Conservation (phyloP, 1,284 basidiomycete species). For the Ganoderma resinaceum region DNA sequence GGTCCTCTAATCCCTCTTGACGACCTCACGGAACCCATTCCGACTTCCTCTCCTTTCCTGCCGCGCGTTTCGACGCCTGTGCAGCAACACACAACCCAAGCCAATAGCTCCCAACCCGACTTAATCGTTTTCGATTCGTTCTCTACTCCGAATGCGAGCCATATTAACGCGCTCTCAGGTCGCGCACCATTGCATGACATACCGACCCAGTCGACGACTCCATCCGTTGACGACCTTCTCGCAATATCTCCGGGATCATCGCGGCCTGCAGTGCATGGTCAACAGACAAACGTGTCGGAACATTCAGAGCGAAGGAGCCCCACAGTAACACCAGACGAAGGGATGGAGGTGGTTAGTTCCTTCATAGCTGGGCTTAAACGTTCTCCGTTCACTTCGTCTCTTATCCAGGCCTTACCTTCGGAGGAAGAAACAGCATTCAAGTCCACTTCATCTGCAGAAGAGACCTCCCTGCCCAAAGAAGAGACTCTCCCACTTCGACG, state of each 20-base stretch:
- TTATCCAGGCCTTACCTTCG: neutral
- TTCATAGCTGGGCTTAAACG: slow-evolving; percentile 15
- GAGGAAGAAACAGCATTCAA: neutral
- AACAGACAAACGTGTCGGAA: neutral
- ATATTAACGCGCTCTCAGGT: slow-evolving; percentile 17
- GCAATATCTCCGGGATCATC: slow-evolving; percentile 43
- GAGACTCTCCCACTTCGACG: slow-evolving; percentile 27
- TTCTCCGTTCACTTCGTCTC: slow-evolving; percentile 2
- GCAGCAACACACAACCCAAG: slow-evolving; percentile 4
- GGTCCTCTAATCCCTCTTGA: slow-evolving; percentile 18
- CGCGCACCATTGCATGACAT: neutral
- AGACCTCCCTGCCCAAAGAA: neutral
- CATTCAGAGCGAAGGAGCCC: neutral
- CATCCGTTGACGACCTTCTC: slow-evolving; percentile 50
- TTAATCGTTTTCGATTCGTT: slow-evolving; percentile 53
- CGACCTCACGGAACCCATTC: slow-evolving; percentile 9
- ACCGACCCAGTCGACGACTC: neutral
- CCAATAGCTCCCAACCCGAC: slow-evolving; percentile 36
- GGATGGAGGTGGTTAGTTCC: slow-evolving; percentile 29
- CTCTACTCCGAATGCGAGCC: slow-evolving; percentile 31
- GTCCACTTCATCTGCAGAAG: neutral
- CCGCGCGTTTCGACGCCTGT: slow-evolving; percentile 11
- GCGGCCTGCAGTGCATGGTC: slow-evolving; percentile 5
- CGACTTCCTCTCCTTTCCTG: slow-evolving; percentile 10
- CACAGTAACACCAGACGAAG: slow-evolving; percentile 29